Evolutionary conservation across 129 eudicot genomes (phyloP).

Genomic region (Deinandra increscens): DNA sequence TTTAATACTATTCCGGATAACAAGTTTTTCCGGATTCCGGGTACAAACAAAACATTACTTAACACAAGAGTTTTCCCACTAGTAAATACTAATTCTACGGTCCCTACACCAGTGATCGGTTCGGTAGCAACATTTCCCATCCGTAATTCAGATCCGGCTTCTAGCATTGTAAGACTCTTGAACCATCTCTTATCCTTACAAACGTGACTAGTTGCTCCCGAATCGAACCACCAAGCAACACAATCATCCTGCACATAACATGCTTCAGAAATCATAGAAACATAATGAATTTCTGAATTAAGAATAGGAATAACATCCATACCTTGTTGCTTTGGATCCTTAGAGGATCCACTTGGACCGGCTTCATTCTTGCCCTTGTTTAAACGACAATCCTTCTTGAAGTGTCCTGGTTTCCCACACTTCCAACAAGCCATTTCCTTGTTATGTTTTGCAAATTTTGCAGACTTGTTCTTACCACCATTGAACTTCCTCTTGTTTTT

Average conservation of each 20-base stretch:
- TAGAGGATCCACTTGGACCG: not conserved
- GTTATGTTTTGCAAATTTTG: too few relatives aligned
- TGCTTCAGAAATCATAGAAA: not conserved
- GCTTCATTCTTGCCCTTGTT: not conserved
- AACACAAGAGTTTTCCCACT: not conserved
- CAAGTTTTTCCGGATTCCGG: not conserved
- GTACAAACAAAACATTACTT: not conserved
- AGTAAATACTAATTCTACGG: not conserved
- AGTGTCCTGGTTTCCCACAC: not conserved
- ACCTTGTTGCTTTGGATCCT: not conserved
- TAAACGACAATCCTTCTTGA: not conserved
- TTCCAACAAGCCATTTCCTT: too few relatives aligned
- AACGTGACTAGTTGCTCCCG: not conserved
- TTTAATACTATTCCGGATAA: too few relatives aligned
- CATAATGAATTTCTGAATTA: not conserved
- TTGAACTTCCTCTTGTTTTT: too few relatives aligned
- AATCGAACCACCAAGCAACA: not conserved
- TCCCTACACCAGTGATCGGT: not conserved
- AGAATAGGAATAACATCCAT: not conserved
- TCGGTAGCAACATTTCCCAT: not conserved
- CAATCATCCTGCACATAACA: not conserved
- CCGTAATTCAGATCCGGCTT: not conserved
- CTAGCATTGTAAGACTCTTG: not conserved
- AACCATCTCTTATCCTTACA: not conserved
- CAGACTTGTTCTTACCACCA: too few relatives aligned